A percentile compares a stretch with the other conserved stretches of the same genome.
Conservation (phyloP, 2,329 filamentous ascomycete species). For the Ustulina deusta region DNA sequence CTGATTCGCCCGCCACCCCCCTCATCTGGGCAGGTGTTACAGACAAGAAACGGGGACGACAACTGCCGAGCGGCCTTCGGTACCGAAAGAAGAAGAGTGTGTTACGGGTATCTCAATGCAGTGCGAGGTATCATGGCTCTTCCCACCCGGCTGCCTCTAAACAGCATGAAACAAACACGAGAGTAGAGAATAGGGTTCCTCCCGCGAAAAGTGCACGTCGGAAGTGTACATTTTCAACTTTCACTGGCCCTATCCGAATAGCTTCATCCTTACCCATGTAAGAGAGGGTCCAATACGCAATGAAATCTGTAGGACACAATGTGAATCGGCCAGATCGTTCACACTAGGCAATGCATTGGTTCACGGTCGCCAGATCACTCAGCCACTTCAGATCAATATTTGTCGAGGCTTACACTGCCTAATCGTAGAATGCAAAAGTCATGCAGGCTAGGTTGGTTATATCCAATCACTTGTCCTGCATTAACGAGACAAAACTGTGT, state of each 20-base stretch:
- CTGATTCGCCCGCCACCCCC: neutral
- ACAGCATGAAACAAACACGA: neutral
- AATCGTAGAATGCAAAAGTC: neutral
- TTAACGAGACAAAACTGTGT: neutral
- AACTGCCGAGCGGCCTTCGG: neutral
- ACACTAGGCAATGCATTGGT: neutral
- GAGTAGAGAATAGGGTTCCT: neutral
- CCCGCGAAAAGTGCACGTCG: neutral
- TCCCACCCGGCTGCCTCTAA: neutral
- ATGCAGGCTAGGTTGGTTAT: neutral
- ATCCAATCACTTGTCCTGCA: neutral
- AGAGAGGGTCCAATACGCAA: neutral
- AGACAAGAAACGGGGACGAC: neutral
- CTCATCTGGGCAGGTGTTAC: conserved; percentile 3
- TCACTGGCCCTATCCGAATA: neutral
- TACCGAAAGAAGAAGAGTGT: neutral
- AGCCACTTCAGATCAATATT: neutral
- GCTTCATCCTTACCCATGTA: neutral
- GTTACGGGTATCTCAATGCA: neutral
- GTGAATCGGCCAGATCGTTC: neutral
- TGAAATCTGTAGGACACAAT: neutral
- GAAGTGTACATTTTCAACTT: neutral
- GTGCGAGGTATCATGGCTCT: neutral
- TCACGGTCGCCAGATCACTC: neutral
- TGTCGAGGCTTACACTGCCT: neutral